These are phyloP conservation scores for Globisporangium radiosum DNA, from an alignment of 352 stramenopile species.

Conservation along the genomic window DNA sequence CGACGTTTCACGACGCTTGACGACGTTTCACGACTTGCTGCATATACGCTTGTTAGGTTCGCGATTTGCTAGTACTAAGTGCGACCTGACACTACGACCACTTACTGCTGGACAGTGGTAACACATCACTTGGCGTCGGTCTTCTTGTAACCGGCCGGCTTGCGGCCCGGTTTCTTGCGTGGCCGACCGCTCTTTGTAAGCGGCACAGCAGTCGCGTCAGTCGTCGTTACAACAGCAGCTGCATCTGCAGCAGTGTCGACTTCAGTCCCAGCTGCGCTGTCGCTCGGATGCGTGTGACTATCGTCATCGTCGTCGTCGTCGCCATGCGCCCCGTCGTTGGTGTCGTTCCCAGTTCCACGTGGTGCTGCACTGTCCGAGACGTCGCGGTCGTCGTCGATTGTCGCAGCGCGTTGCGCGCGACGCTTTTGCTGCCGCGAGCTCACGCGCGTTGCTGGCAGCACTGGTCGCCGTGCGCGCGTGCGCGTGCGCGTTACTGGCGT, in stretches of 20 bases:
- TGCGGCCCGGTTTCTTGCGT: constrained; percentile 53
- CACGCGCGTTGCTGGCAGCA: constrained; percentile 43
- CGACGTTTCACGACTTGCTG: no score
- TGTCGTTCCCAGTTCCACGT: constrained; percentile 6
- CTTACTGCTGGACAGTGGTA: no score
- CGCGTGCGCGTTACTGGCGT: constrained; percentile 22
- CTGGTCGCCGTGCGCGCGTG: constrained; percentile 37
- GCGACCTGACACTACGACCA: no score
- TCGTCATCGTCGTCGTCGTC: constrained; percentile 27
- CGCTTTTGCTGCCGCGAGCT: constrained; percentile 69
- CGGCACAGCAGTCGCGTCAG: neutral
- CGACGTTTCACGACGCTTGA: no score
- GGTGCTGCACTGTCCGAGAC: neutral
- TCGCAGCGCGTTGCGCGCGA: constrained; percentile 21
- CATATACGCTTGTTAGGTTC: no score
- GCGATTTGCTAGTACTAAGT: no score
- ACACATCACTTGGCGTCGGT: constrained; percentile 6
- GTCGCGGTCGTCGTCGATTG: constrained; percentile 12
- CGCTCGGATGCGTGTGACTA: constrained; percentile 7
- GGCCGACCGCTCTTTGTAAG: constrained; percentile 36
- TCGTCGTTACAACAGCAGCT: neutral
- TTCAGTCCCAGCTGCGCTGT: constrained; percentile 13
- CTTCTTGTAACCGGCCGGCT: constrained; percentile 20
- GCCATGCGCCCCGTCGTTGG: constrained; percentile 21
- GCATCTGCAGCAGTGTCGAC: neutral